These are phyloP conservation scores for Microbotryum violaceum DNA, from an alignment of 1,284 basidiomycete species.

Conservation along the genomic window DNA sequence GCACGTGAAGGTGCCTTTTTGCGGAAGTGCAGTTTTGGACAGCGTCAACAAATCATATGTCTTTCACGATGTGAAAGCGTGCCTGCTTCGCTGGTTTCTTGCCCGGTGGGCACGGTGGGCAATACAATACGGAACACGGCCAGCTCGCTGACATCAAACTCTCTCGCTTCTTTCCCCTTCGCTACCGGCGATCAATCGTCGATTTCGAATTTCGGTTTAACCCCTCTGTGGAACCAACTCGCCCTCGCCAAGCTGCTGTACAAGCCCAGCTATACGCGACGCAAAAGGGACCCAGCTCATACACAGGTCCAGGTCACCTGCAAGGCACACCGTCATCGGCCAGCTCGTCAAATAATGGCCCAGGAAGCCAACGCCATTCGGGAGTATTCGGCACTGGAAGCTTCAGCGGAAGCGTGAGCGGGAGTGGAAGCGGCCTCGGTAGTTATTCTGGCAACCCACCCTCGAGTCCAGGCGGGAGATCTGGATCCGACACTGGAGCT, in stretches of 20 bases:
- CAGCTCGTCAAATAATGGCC: not conserved
- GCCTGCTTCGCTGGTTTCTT: too few species aligned
- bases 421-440: not conserved
- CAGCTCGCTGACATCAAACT: too few species aligned
- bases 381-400: not conserved
- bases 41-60: too few species aligned
- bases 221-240: not conserved
- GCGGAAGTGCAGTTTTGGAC: too few species aligned
- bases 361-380: not conserved
- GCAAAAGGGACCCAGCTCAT: constrained; percentile 4
- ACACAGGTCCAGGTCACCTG: not conserved
- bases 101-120: too few species aligned
- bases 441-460: too few species aligned
- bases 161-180: not conserved
- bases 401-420: not conserved
- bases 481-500: too few species aligned
- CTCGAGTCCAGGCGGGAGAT: too few species aligned
- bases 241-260: not conserved
- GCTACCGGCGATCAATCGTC: not conserved
- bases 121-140: too few species aligned
- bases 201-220: constrained; percentile 4
- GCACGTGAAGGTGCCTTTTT: too few species aligned
- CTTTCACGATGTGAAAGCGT: too few species aligned
- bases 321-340: not conserved
- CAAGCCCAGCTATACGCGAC: not conserved